phyloP scores from a whole-genome alignment of 1,284 basidiomycete genomes.

The Cryptococcus wingfieldii region DNA sequence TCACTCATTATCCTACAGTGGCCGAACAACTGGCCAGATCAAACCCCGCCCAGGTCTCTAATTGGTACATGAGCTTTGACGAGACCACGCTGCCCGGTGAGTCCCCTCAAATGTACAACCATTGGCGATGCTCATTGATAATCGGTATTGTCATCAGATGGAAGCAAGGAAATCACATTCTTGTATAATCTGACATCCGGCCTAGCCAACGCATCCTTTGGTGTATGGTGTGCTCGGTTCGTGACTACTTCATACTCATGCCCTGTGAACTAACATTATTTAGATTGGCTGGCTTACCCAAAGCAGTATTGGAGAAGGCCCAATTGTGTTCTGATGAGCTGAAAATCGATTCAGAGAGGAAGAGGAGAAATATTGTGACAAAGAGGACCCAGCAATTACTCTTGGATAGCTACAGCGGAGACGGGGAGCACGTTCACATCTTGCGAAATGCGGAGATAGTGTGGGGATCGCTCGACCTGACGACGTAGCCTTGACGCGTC shows the following conservation, averaged over 20 bases:
- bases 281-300: slow-evolving; percentile 69
- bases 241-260: neutral
- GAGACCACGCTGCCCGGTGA: slow-evolving; percentile 30
- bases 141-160: slow-evolving; percentile 55
- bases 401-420: neutral
- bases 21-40: slow-evolving; percentile 57
- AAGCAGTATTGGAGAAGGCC: slow-evolving; percentile 61
- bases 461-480: slow-evolving; percentile 7
- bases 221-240: slow-evolving; percentile 75
- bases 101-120: slow-evolving; percentile 7
- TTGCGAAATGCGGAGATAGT: slow-evolving; percentile 8
- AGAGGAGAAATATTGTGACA: slow-evolving; percentile 15
- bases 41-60: slow-evolving; percentile 54
- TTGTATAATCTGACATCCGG: slow-evolving; percentile 70
- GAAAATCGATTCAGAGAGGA: slow-evolving; percentile 46
- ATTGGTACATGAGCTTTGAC: slow-evolving; percentile 82
- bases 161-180: slow-evolving; percentile 74
- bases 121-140: neutral
- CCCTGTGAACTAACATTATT: neutral
- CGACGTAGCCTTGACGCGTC: neutral
- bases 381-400: slow-evolving; percentile 17
- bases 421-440: neutral
- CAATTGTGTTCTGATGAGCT: slow-evolving; percentile 58
- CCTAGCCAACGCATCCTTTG: slow-evolving; percentile 75
- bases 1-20: slow-evolving; percentile 78